Evolutionary conservation across 148 eudicot genomes (phyloP).

Genomic region (Linanthus parryae): DNA sequence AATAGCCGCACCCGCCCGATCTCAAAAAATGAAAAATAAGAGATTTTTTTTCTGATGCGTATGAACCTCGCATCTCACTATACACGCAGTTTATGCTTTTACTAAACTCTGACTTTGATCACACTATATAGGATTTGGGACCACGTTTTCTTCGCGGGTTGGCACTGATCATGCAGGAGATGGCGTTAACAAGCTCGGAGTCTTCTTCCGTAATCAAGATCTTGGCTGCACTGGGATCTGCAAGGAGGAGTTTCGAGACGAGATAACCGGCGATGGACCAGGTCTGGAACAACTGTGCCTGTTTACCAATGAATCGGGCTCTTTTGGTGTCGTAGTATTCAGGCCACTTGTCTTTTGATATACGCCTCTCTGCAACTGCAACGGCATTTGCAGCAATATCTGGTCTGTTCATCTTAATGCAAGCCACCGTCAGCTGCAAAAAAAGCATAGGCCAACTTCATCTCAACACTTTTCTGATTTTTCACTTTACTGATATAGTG

Average conservation of each 20-base stretch:
- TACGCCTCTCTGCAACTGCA: constrained; percentile 48
- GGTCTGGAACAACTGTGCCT: constrained; percentile 58
- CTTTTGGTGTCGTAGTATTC: constrained; percentile 73
- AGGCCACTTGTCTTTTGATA: constrained; percentile 72
- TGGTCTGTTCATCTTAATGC: constrained; percentile 76
- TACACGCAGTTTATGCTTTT: too few relatives aligned
- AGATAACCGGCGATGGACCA: constrained; percentile 88
- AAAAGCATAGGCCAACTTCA: too few relatives aligned
- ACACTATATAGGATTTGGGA: constrained; percentile 52
- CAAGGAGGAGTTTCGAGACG: constrained; percentile 55
- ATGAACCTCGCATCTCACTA: too few relatives aligned
- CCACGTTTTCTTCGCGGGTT: constrained; percentile 59
- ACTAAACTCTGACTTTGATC: too few relatives aligned
- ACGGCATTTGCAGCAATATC: constrained; percentile 64
- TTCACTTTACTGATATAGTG: too few relatives aligned
- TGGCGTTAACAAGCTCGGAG: constrained; percentile 48
- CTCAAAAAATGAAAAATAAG: too few relatives aligned
- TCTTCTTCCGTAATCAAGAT: constrained; percentile 53
- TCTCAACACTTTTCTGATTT: too few relatives aligned
- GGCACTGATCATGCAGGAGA: constrained; percentile 56
- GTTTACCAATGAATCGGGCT: constrained; percentile 69
- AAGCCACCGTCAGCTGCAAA: constrained; percentile 69
- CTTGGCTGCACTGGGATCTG: constrained; percentile 46
- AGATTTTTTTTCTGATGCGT: too few relatives aligned
- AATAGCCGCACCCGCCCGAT: too few relatives aligned